A percentile compares a stretch with the other conserved stretches of the same genome.
Conservation (phyloP, 2,329 filamentous ascomycete genomes). For the Fusarium avenaceum region DNA sequence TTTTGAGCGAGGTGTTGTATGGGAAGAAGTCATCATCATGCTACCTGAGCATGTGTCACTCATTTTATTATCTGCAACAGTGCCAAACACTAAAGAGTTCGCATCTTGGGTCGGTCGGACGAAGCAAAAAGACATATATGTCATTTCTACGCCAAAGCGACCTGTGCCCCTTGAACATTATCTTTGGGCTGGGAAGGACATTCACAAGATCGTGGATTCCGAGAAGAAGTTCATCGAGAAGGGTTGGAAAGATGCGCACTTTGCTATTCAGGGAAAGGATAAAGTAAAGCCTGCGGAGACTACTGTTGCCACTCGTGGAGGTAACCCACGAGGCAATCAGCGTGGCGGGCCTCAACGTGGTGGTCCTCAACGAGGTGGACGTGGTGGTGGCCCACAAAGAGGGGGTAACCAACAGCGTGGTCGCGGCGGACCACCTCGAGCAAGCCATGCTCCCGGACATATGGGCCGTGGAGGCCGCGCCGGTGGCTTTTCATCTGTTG, state of each 20-base stretch:
- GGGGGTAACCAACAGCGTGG: constrained; percentile 65
- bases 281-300: constrained; percentile 69
- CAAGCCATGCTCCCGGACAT: constrained; percentile 78
- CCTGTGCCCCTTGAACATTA: constrained; percentile 97
- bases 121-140: constrained; percentile 99
- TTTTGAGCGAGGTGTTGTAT: constrained; percentile 93
- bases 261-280: constrained; percentile 83
- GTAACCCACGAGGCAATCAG: constrained; percentile 54
- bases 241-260: constrained; percentile 95
- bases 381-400: constrained; percentile 63
- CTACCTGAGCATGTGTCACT: constrained; percentile 96
- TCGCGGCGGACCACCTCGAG: constrained; percentile 66
- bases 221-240: constrained; percentile 92
- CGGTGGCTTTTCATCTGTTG: constrained; percentile 87
- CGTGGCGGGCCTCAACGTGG: constrained; percentile 56
- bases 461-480: constrained; percentile 90
- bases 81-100: constrained; percentile 97
- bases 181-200: constrained; percentile 92
- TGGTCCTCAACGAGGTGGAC: constrained; percentile 61
- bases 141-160: constrained; percentile 96
- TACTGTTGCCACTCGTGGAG: constrained; percentile 55
- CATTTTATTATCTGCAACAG: constrained; percentile 94
- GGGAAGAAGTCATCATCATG: constrained; percentile 99
- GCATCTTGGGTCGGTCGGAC: constrained; percentile 98
- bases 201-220: constrained; percentile 93